Evolutionary conservation across 768 basidiomycete genomes (phyloP).

Genomic region (Albatrellus ellisii): DNA sequence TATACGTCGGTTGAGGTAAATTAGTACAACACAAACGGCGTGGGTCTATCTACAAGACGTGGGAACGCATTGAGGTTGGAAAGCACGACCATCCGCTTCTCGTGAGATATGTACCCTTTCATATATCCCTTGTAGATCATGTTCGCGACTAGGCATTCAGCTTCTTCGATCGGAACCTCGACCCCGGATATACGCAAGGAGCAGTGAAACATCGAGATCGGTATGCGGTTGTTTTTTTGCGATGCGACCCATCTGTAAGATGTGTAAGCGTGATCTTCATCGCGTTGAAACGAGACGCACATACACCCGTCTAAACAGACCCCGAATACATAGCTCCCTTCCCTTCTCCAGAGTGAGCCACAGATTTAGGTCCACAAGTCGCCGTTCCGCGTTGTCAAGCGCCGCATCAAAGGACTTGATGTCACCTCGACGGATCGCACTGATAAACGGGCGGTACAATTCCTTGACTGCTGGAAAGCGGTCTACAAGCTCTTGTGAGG

Average conservation of each 20-base stretch:
- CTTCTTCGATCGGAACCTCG: constrained; percentile 64
- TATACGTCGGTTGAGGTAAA: too few species aligned
- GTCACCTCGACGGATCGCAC: constrained; percentile 67
- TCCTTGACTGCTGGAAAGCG: constrained; percentile 62
- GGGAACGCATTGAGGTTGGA: constrained; percentile 76
- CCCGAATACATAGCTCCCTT: constrained; percentile 74
- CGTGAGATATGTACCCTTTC: constrained; percentile 93
- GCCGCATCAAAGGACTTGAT: constrained; percentile 71
- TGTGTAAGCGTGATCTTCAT: constrained; percentile 1
- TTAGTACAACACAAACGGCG: constrained; percentile 30
- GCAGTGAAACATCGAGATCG: constrained; percentile 69
- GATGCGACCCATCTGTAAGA: constrained; percentile 65
- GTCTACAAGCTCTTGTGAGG: constrained; percentile 53
- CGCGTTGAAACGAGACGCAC: constrained; percentile 17
- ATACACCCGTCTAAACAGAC: constrained; percentile 68
- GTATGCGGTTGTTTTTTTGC: constrained; percentile 64
- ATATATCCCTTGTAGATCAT: constrained; percentile 92
- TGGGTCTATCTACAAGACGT: constrained; percentile 44
- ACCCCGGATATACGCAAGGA: constrained; percentile 61
- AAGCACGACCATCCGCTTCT: constrained; percentile 87
- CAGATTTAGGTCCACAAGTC: constrained; percentile 76
- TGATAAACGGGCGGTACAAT: constrained; percentile 70
- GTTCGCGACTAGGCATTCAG: constrained; percentile 88
- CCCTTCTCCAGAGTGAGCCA: constrained; percentile 83
- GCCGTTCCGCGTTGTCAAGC: constrained; percentile 53